Evolutionary conservation across 345 rosid genomes (phyloP).

Genomic region (Aquilaria yunnanensis): DNA sequence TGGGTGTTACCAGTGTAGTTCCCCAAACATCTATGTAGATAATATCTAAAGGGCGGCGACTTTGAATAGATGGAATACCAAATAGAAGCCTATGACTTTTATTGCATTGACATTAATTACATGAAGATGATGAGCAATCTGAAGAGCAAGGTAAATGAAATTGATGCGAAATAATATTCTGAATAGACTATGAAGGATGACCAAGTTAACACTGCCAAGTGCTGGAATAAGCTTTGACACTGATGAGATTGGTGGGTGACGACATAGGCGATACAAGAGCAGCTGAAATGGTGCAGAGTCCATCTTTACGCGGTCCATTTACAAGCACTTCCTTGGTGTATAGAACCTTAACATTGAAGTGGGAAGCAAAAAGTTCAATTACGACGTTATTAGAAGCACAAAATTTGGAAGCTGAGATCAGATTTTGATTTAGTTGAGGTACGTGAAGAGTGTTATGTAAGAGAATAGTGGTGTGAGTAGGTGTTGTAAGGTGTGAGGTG

Average conservation of each 20-base stretch:
- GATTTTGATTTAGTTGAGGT: too few species aligned
- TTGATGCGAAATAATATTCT: not conserved
- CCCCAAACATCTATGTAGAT: not conserved
- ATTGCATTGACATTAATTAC: not conserved
- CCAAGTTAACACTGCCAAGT: not conserved
- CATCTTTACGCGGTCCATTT: not conserved
- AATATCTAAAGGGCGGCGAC: not conserved
- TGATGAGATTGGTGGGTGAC: not conserved
- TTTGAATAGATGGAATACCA: not conserved
- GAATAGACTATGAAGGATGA: not conserved
- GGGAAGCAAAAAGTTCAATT: not conserved
- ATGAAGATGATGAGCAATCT: too few species aligned
- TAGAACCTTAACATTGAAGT: not conserved
- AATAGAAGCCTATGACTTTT: not conserved
- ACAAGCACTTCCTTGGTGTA: not conserved
- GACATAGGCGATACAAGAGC: not conserved
- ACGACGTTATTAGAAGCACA: not conserved
- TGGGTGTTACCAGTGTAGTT: not conserved
- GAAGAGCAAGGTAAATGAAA: too few species aligned
- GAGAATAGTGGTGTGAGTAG: not conserved
- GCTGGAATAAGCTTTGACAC: not conserved
- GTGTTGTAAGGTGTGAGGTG: not conserved
- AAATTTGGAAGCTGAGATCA: not conserved
- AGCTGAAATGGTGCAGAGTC: not conserved
- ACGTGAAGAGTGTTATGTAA: not conserved